Percentiles rank a stretch among this genome's conserved stretches.
phyloP scores from a whole-genome alignment of 2,329 filamentous ascomycete genomes.

The Sclerotinia subarctica region DNA sequence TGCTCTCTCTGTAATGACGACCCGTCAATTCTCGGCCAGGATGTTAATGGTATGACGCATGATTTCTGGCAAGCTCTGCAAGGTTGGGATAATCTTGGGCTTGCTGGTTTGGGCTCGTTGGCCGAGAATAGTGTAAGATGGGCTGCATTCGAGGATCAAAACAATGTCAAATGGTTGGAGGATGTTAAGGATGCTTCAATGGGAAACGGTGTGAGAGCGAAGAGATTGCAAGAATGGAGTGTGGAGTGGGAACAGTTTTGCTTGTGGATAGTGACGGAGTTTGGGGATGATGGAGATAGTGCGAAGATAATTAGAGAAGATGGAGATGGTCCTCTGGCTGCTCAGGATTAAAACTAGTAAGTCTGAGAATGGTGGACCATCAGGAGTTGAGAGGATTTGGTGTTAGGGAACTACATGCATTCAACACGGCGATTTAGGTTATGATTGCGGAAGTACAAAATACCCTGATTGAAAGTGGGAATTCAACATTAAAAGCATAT shows the following conservation, averaged over 20 bases:
- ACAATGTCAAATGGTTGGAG: constrained; percentile 64
- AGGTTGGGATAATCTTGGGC: constrained; percentile 85
- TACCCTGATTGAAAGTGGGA: constrained; percentile 2
- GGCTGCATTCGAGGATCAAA: constrained; percentile 83
- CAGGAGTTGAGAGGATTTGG: constrained; percentile 12
- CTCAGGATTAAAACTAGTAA: constrained; percentile 22
- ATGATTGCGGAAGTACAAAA: background rate
- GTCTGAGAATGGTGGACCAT: background rate
- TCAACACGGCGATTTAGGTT: constrained; percentile 13
- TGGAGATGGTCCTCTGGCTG: constrained; percentile 25
- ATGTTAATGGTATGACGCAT: constrained; percentile 77
- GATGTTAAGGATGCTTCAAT: constrained; percentile 72
- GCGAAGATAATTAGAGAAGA: constrained; percentile 26
- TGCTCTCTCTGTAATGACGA: constrained; percentile 89
- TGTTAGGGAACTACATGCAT: background rate
- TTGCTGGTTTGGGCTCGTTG: constrained; percentile 80
- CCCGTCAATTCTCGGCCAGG: constrained; percentile 82
- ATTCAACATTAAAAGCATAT: constrained; percentile 18
- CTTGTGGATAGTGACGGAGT: constrained; percentile 83
- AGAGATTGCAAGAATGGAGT: constrained; percentile 74
- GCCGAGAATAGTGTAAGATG: constrained; percentile 92
- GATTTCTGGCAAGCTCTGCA: constrained; percentile 94
- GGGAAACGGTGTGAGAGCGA: constrained; percentile 67
- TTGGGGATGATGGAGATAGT: constrained; percentile 44
- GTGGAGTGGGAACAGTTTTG: constrained; percentile 87